These are phyloP conservation scores for Fusarium torulosum DNA, from an alignment of 2,329 filamentous ascomycete genomes.

Conservation along the genomic window DNA sequence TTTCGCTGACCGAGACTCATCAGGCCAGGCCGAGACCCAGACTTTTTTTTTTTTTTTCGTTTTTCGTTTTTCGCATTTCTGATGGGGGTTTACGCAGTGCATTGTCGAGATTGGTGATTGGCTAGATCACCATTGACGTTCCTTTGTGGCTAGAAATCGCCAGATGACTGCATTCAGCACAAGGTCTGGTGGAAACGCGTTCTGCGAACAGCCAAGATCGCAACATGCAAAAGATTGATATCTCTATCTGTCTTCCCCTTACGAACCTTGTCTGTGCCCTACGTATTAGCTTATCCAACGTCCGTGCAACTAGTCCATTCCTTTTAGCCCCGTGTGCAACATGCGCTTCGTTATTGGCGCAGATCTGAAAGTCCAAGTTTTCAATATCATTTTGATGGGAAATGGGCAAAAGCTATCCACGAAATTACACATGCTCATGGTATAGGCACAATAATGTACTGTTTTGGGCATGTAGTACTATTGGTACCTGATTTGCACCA, in stretches of 20 bases:
- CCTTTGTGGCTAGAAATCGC: slow-evolving; percentile 13
- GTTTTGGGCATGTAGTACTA: too few relatives aligned
- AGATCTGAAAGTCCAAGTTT: not conserved
- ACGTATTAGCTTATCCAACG: slow-evolving; percentile 25
- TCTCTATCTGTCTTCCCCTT: not conserved
- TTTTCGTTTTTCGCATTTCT: slow-evolving; percentile 21
- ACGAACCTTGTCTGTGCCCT: slow-evolving; percentile 32
- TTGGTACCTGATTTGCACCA: slow-evolving; percentile 1
- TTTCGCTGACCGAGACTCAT: slow-evolving; percentile 42
- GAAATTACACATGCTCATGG: not conserved
- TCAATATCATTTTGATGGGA: not conserved
- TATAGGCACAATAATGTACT: too few relatives aligned
- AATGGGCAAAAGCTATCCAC: not conserved
- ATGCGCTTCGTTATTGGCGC: slow-evolving; percentile 27
- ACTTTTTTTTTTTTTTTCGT: not conserved
- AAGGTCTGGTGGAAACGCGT: slow-evolving; percentile 1
- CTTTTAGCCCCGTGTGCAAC: slow-evolving; percentile 30
- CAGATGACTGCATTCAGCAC: slow-evolving; percentile 3
- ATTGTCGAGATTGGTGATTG: slow-evolving; percentile 25
- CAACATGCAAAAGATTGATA: slow-evolving; percentile 4
- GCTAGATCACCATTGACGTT: slow-evolving; percentile 2
- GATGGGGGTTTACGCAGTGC: slow-evolving; percentile 3
- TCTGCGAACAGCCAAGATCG: slow-evolving; percentile 1
- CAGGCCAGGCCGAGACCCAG: slow-evolving; percentile 26
- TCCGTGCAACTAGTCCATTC: slow-evolving; percentile 18